Percentiles rank a stretch among this genome's conserved stretches.
These are phyloP conservation scores for Ogataea thermomethanolica DNA, from an alignment of 805 yeast species.

Conservation along the genomic window DNA sequence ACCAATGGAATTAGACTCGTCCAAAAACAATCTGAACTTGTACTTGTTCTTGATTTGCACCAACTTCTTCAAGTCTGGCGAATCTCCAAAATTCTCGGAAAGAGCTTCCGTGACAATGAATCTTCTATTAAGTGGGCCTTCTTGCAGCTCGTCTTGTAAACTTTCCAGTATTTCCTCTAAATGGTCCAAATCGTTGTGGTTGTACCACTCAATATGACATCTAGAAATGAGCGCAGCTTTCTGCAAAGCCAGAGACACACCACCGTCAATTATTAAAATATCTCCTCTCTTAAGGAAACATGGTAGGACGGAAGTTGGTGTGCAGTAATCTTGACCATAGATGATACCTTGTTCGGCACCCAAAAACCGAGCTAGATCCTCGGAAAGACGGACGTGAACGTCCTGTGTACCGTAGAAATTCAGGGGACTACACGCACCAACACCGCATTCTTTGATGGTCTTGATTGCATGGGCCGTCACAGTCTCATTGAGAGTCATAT, in stretches of 20 bases:
- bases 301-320: conserved; percentile 85
- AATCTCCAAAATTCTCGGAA: conserved; percentile 77
- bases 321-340: conserved; percentile 90
- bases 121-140: conserved; percentile 81
- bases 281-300: conserved; percentile 96
- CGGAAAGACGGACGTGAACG: conserved; percentile 77
- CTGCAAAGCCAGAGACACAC: conserved; percentile 72
- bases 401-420: conserved; percentile 96
- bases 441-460: conserved; percentile 71
- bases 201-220: conserved; percentile 76
- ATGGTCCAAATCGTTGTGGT: conserved; percentile 86
- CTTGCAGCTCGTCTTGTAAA: conserved; percentile 54
- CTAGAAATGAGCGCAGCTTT: conserved; percentile 86
- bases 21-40: conserved; percentile 83
- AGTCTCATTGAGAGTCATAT: conserved; percentile 47
- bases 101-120: conserved; percentile 90
- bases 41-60: conserved; percentile 73
- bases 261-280: conserved; percentile 80
- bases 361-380: conserved; percentile 68
- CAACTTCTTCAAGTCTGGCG: conserved; percentile 64
- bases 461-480: conserved; percentile 53
- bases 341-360: conserved; percentile 76
- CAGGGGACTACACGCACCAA: conserved; percentile 98
- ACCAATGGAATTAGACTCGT: conserved; percentile 85
- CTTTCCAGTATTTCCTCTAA: conserved; percentile 66